phyloP scores from a whole-genome alignment of 108 stramenopile species.

The Skeletonema menzelii region DNA sequence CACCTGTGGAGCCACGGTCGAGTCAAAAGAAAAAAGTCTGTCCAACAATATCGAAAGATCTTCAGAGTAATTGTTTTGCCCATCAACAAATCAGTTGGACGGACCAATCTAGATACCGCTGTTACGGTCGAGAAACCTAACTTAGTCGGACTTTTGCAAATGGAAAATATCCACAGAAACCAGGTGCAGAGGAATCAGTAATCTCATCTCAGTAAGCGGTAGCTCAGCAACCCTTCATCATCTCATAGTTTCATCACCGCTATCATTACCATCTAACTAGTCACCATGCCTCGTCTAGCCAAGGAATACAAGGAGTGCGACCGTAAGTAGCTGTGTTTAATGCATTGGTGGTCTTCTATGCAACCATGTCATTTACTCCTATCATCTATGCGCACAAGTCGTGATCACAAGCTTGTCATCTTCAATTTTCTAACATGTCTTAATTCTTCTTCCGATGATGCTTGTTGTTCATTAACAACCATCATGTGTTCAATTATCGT shows the following conservation, averaged over 20 bases:
- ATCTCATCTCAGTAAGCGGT: background rate
- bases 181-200: background rate
- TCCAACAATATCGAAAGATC: background rate
- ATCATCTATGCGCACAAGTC: background rate
- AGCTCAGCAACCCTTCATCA: background rate
- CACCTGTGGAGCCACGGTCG: background rate
- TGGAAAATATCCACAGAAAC: background rate
- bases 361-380: background rate
- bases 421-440: slow-evolving; percentile 1
- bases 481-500: slow-evolving; percentile 37
- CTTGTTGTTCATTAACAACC: background rate
- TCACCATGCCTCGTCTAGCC: slow-evolving; percentile 63
- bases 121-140: background rate
- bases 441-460: background rate
- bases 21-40: background rate
- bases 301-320: slow-evolving; percentile 89
- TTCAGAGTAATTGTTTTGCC: too few relatives aligned
- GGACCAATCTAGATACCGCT: background rate
- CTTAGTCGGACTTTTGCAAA: background rate
- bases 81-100: background rate
- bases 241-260: background rate
- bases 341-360: background rate
- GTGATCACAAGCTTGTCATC: background rate
- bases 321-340: slow-evolving; percentile 42
- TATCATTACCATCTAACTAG: background rate